These are phyloP conservation scores for Exophiala spinifera DNA, from an alignment of 2,329 filamentous ascomycete species.

Conservation along the genomic window DNA sequence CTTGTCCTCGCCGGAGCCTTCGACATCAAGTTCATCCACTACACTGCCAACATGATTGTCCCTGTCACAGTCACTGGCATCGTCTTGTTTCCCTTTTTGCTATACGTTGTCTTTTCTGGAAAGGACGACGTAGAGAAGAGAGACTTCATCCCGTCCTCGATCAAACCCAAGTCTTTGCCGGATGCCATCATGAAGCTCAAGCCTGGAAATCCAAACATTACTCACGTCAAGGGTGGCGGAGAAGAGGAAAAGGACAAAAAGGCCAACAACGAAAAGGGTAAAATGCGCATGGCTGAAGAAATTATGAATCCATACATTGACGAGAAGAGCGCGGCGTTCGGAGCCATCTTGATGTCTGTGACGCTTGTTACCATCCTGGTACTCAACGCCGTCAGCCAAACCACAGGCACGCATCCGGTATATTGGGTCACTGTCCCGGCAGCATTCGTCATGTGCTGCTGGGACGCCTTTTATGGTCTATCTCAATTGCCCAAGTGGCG, in stretches of 20 bases:
- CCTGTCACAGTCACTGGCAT: constrained; percentile 67
- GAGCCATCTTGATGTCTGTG: constrained; percentile 62
- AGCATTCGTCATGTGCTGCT: constrained; percentile 65
- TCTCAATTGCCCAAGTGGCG: constrained; percentile 55
- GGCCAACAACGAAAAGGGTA: constrained; percentile 50
- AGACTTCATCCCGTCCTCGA: constrained; percentile 62
- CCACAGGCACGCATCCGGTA: constrained; percentile 54
- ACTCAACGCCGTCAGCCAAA: constrained; percentile 60
- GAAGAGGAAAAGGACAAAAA: constrained; percentile 44
- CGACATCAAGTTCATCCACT: constrained; percentile 66
- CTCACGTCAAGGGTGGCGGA: constrained; percentile 56
- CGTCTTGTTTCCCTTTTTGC: constrained; percentile 65
- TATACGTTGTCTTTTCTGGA: constrained; percentile 67
- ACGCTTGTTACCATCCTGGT: constrained; percentile 65
- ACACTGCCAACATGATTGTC: constrained; percentile 75
- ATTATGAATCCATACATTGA: constrained; percentile 75
- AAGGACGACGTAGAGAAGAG: constrained; percentile 34
- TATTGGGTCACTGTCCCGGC: constrained; percentile 69
- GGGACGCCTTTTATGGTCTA: constrained; percentile 66
- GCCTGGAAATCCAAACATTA: constrained; percentile 71
- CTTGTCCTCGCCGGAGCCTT: constrained; percentile 72
- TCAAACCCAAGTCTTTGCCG: constrained; percentile 66
- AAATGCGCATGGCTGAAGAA: constrained; percentile 63
- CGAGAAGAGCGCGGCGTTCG: constrained; percentile 62
- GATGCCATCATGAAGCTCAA: constrained; percentile 53